Conservation (phyloP, 441 rosid species). For the Kokia cookei region DNA sequence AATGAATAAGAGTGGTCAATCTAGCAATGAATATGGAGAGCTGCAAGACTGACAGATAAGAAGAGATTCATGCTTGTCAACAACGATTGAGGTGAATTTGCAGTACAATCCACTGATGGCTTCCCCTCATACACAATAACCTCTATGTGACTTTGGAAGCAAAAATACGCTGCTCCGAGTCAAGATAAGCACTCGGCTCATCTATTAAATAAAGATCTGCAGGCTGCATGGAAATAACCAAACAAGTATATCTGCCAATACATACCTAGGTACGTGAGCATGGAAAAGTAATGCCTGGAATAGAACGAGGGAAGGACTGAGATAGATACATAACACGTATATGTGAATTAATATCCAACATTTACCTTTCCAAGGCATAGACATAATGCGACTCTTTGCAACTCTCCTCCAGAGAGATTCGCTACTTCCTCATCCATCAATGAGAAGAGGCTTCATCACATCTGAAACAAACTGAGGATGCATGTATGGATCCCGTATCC, state of each 20-base stretch:
- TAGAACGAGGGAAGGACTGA: neutral
- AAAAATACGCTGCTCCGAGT: slow-evolving; percentile 95
- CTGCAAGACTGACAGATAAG: slow-evolving; percentile 63
- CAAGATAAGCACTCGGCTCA: slow-evolving; percentile 97
- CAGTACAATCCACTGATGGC: slow-evolving; percentile 79
- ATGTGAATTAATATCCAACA: neutral
- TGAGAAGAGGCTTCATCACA: slow-evolving; percentile 96
- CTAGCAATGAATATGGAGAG: neutral
- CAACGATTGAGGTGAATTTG: slow-evolving; percentile 88
- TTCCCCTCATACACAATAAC: slow-evolving; percentile 87
- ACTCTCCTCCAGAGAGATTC: slow-evolving; percentile 96
- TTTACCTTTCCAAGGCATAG: slow-evolving; percentile 93
- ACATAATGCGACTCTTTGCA: slow-evolving; percentile 94
- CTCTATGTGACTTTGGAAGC: slow-evolving; percentile 97
- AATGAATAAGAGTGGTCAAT: neutral
- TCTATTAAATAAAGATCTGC: slow-evolving; percentile 95
- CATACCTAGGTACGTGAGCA: neutral
- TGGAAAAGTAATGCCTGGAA: neutral
- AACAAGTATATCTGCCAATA: neutral
- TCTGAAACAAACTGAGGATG: slow-evolving; percentile 97
- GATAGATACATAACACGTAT: neutral
- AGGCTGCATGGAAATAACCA: slow-evolving; percentile 50
- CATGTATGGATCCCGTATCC: slow-evolving; percentile 79
- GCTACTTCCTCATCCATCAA: slow-evolving; percentile 91
- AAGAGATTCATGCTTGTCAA: slow-evolving; percentile 97